These are phyloP conservation scores for Penicillium ochrochloron DNA, from an alignment of 495 filamentous ascomycete species.

Conservation along the genomic window DNA sequence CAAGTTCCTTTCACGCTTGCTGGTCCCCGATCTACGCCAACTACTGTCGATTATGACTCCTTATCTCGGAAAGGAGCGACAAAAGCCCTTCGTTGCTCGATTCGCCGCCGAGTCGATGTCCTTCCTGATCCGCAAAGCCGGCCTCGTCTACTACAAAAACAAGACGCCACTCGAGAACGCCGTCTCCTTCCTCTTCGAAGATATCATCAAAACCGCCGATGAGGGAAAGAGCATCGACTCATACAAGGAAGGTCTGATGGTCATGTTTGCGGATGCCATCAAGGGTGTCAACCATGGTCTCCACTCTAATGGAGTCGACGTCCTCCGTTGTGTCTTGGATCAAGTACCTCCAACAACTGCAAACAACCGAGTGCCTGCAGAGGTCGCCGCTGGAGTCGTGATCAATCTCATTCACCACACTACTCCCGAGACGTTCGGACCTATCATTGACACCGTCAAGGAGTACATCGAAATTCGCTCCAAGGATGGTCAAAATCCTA, in stretches of 20 bases:
- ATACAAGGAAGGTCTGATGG: constrained; percentile 88
- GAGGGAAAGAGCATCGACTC: constrained; percentile 53
- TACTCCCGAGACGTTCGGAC: constrained; percentile 63
- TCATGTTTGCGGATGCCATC: constrained; percentile 84
- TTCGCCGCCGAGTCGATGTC: constrained; percentile 96
- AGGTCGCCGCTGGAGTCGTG: constrained; percentile 74
- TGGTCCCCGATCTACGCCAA: constrained; percentile 84
- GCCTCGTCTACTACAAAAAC: constrained; percentile 71
- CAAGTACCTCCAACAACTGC: constrained; percentile 55
- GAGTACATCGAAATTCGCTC: constrained; percentile 50
- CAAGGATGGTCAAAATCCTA: constrained; percentile 37
- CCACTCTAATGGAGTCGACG: constrained; percentile 78
- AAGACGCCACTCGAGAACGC: constrained; percentile 67
- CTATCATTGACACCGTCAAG: constrained; percentile 62
- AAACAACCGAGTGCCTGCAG: constrained; percentile 49
- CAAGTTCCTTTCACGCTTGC: constrained; percentile 87
- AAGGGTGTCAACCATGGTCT: constrained; percentile 79
- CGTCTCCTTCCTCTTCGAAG: constrained; percentile 67
- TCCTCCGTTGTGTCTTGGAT: constrained; percentile 66
- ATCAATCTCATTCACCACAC: constrained; percentile 83
- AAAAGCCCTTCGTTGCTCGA: constrained; percentile 80
- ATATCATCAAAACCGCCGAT: constrained; percentile 59
- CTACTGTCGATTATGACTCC: constrained; percentile 82
- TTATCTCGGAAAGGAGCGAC: constrained; percentile 79
- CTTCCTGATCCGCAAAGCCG: constrained; percentile 89